Evolutionary conservation across 306 rosid genomes (phyloP).

Genomic region (Cajanus cajan): DNA sequence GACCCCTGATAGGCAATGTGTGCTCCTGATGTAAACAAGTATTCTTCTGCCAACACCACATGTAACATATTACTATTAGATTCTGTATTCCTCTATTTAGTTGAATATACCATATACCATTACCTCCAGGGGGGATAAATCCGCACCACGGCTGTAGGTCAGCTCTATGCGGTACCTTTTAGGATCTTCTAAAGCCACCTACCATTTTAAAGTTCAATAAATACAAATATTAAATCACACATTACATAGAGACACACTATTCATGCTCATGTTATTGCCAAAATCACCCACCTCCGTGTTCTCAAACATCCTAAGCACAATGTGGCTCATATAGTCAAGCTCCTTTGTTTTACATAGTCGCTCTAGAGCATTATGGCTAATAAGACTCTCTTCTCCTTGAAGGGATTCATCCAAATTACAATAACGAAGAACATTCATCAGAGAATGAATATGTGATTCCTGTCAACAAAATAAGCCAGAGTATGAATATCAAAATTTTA

Average conservation of each 20-base stretch:
- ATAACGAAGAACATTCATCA: constrained; percentile 94
- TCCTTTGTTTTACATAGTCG: constrained; percentile 76
- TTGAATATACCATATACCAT: too few species aligned
- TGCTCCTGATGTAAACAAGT: constrained; percentile 88
- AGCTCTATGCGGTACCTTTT: constrained; percentile 79
- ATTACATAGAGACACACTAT: too few species aligned
- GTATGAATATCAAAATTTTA: too few species aligned
- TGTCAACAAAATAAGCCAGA: constrained; percentile 34
- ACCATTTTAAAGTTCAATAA: constrained; percentile 45
- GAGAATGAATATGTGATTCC: constrained; percentile 98
- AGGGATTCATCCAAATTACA: constrained; percentile 97
- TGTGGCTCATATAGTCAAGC: constrained; percentile 95
- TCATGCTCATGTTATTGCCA: too few species aligned
- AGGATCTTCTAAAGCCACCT: constrained; percentile 92
- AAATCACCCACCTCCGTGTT: constrained; percentile 72
- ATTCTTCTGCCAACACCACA: constrained; percentile 54
- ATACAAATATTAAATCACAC: too few species aligned
- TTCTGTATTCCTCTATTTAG: too few species aligned
- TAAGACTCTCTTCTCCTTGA: constrained; percentile 82
- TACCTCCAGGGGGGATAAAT: constrained; percentile 93
- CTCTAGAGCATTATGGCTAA: constrained; percentile 62
- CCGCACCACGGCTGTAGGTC: constrained; percentile 97
- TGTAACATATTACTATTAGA: not conserved
- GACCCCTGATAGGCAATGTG: constrained; percentile 88
- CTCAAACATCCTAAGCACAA: constrained; percentile 93